Evolutionary conservation across 768 basidiomycete genomes (phyloP), one percentile per base, ranked within the genome.

Genomic region (Nevesoporus exiguus): DNA sequence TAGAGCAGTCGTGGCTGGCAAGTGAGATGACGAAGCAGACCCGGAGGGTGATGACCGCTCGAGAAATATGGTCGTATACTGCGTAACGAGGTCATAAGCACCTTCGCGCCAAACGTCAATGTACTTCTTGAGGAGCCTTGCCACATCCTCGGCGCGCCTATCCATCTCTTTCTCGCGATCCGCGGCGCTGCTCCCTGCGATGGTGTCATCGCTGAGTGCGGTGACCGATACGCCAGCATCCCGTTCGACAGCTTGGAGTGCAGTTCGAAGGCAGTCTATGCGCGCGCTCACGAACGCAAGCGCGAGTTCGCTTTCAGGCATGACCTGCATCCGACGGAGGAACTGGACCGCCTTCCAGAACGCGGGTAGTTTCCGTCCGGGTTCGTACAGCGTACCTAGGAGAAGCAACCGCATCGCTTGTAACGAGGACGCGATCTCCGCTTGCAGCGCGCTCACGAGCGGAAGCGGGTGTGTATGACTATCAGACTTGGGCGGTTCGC

Each of bases 31-130:
- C 31, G 57, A 48, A 17, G 55, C 46, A 27, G 61, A 54, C 36
- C 51, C 52, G 34, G 67, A 60, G 42, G 77, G 63, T 9, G 75
- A 73, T 22, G 77, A 72, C 49, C 80, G 82, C 57, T 92, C 89
- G 33, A 94, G 81, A 70, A 98, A 96, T 58, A 97, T 93, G 36
- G 92, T 85, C 3, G 86, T 80, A 63, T 85, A 97, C 66, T 96
- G 93, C 15, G 89, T 89, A 61, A 96, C 80, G 69, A 95, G 83
- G 69, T 98, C 93, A 73, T 95, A 90, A 21, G 93, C 88, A 43
- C 90, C 86, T 72, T 98, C 95, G 49, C 94, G 77, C 86, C 95
- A 97, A 11, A 85, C 71, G 64, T 96, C 95, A 59, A 96, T 83
- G 70, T 93, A 94, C 66, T 83, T 86, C 63, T 91, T 86, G 57